Base-by-base conservation (phyloP, 495 filamentous ascomycete genomes). In the Tuber umbilicatum region DNA sequence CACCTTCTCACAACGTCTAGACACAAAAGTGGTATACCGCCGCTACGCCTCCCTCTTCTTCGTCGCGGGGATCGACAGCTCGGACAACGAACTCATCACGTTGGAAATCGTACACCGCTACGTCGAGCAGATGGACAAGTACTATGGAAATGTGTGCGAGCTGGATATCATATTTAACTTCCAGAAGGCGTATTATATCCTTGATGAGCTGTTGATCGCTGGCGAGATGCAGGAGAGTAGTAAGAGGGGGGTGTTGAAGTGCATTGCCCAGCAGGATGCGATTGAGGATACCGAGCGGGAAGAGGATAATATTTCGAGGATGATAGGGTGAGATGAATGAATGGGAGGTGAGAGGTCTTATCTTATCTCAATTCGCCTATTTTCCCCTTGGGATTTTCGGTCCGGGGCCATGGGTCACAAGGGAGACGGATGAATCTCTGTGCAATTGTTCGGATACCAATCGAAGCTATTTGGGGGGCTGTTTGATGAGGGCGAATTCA, bases 91-190 rank as follows among this genome's bases (percentile, higher is more conserved):
- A 82, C 86, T 99, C 84, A 97, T 98, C 83, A 97, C 93, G 43
- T 91, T 99, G 78, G 95, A 99, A 84, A 93, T 98, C 83, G 94
- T 99, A 70, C 95, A 99, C 85, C 93, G 95, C 79, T 98, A 97
- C 84, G 95, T 98, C 70, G 95, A 99, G 84, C 95, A 98, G 86
- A 99, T 98, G 95, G 95, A 99, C 87, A 99, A 98, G 84, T 99
- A 98, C 87, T 99, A 99, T 83, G 95, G 95, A 84, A 99, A 99
- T 85, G 95, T 99, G 74, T 99, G 95, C 89, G 96, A 99, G 86
- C 87, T 99, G 78, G 95, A 99, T 81, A 95, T 99, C 82, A 97
- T 98, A 81, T 99, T 99, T 88, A 98, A 98, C 84, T 98, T 98
- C 84, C 95, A 97, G 83, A 98, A 98, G 86, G 95, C 96, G 73